Base-by-base conservation (phyloP, 1,139 yeast species). In the Schwanniomyces etchellsii region DNA sequence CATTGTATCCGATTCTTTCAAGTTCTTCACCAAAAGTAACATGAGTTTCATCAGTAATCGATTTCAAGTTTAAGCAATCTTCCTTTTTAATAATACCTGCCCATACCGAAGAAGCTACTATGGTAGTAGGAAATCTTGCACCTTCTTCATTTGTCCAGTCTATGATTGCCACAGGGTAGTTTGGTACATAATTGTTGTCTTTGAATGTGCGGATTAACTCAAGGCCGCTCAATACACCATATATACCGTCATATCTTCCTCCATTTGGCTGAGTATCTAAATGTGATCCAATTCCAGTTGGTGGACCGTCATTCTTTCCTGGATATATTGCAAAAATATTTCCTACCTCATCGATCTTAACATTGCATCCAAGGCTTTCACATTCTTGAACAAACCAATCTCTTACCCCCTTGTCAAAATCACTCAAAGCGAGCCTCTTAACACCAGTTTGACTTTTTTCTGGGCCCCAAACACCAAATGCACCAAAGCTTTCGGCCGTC, bases 141-240 rank as follows among this genome's bases (percentile, higher is more conserved):
- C 89, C 89, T 58, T 81, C 89, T 49, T 81, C 89, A 46, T 81
- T 81, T 45, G 81, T 77, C 89, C 89, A 81, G 47, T 75, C 64
- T 28, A 80, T 64, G 5, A 77, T 65, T 4, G 81, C 78, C 33
- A 81, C 68, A 9, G 86, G 88, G 37, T 65, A 79, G 33, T 77
- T 67, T 10, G 89, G 84, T 12, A 60, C 60, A 42, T 56, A 66
- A 24, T 64, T 55, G 49, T 77, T 74, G 10, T 76, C 84, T 36
- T 76, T 73, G 44, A 80, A 53, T 3, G 86, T 77, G 37, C 85
- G 58, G 39, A 81, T 50, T 4, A 80, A 76, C 49, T 81, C 86
- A 26, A 81, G 55, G 0, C 85, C 88, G 9, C 80, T 56, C 30
- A 79, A 59, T 5, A 81, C 88, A 14, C 88, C 89, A 23, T 69